Evolutionary conservation across 2,329 filamentous ascomycete genomes (phyloP), one percentile per base, ranked within the genome.

Genomic region (Nannizzia gypsea): DNA sequence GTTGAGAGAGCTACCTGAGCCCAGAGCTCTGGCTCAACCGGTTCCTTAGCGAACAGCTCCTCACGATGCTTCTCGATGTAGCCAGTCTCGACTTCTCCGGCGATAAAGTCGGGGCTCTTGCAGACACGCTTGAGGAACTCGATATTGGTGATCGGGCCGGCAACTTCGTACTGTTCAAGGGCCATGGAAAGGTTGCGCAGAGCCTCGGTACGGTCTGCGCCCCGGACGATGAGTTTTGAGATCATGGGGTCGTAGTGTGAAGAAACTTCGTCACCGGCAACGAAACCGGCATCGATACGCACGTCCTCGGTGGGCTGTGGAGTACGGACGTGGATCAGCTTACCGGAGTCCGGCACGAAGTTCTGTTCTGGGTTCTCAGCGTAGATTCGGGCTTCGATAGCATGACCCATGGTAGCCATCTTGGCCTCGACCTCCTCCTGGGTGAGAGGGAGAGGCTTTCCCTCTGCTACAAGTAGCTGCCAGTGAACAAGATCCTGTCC

Each of bases 221-320:
- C 93, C 61, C 89, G 83, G 4, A 97, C 90, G 66, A 99, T 99
- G 58, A 99, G 82, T 76, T 99, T 99, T 50, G 93, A 89, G 66
- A 99, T 96, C 93, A 99, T 99, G 28, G 93, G 93, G 67, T 99
- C 93, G 73, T 99, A 99, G 59, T 93, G 89, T 61, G 92, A 89
- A 0, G 91, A 95, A 2, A 99, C 89, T 63, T 90, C 89, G 70
- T 96, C 92, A 26, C 93, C 93, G 66, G 90, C 81, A 28, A 91
- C 83, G 71, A 97, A 97, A 1, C 93, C 93, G 52, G 91, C 90
- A 69, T 99, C 93, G 64, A 99, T 90, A 44, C 93, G 85, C 34
- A 97, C 82, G 64, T 90, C 87, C 0, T 86, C 80, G 40, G 83
- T 81, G 4, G 81, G 76, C 56, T 77, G 72, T 0, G 92, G 91